These are phyloP conservation scores for Phaeomoniella chlamydospora DNA, from an alignment of 2,329 filamentous ascomycete species.

Conservation along the genomic window DNA sequence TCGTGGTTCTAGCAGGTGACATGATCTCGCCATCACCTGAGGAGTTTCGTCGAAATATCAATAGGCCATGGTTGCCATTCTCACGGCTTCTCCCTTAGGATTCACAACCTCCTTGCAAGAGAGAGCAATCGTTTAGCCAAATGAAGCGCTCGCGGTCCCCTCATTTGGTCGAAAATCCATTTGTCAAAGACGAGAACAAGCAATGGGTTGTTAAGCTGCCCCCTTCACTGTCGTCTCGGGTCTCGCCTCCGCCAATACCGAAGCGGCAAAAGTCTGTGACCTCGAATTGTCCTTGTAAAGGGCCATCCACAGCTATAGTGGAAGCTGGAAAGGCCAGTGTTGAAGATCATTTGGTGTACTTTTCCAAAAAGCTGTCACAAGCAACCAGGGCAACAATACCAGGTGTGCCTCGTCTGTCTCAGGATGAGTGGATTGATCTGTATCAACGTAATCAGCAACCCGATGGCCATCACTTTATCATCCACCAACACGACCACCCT, in stretches of 20 bases:
- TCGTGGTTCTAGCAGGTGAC: too few species aligned
- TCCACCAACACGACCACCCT: constrained; percentile 62
- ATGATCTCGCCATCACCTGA: too few species aligned
- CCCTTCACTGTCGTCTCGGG: constrained; percentile 5
- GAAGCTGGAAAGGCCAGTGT: constrained; percentile 35
- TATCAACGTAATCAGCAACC: constrained; percentile 32
- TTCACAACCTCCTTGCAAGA: too few species aligned
- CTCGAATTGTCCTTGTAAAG: constrained; percentile 1
- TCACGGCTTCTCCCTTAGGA: too few species aligned
- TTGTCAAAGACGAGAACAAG: neutral
- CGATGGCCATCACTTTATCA: constrained; percentile 45
- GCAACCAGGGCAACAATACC: constrained; percentile 11
- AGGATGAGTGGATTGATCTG: constrained; percentile 27
- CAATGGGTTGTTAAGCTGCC: neutral
- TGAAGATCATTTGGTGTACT: constrained; percentile 33
- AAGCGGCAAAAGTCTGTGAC: constrained; percentile 1
- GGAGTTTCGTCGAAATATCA: too few species aligned
- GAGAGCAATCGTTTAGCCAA: too few species aligned
- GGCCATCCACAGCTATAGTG: constrained; percentile 24
- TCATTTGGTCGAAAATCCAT: neutral
- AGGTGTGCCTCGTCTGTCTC: constrained; percentile 19
- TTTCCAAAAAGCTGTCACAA: constrained; percentile 25
- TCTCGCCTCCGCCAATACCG: constrained; percentile 7
- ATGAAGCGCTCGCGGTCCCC: neutral
- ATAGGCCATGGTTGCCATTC: too few species aligned